phyloP scores from a whole-genome alignment of 495 filamentous ascomycete species.

The Aspergillus nidulans region DNA sequence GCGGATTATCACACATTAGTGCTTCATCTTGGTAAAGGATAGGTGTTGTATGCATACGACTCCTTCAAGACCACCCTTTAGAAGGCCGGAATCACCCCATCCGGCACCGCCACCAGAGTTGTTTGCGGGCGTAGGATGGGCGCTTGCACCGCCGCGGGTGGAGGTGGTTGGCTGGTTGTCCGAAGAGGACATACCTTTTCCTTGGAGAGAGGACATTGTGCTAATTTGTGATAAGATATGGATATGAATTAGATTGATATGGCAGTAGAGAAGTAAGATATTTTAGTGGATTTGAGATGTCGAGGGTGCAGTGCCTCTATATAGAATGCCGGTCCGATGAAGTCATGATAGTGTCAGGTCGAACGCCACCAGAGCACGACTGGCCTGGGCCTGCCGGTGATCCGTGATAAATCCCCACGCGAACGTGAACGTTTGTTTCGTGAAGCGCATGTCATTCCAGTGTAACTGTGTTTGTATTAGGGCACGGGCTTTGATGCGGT shows the following conservation, averaged over 20 bases:
- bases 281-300: neutral
- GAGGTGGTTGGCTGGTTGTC: constrained; percentile 7
- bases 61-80: constrained; percentile 5
- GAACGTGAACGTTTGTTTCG: too few relatives aligned
- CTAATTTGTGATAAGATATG: neutral
- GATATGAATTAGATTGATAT: neutral
- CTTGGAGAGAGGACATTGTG: neutral
- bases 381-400: neutral
- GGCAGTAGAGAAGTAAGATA: neutral
- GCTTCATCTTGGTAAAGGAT: neutral
- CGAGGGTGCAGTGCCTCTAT: neutral
- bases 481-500: too few relatives aligned
- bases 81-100: neutral
- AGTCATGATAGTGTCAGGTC: neutral
- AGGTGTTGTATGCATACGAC: neutral
- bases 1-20: neutral
- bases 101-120: constrained; percentile 1
- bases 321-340: neutral
- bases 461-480: too few relatives aligned
- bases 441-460: too few relatives aligned
- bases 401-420: too few relatives aligned
- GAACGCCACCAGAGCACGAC: neutral
- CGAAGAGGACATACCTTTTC: neutral
- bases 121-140: constrained; percentile 5
- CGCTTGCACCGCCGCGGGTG: constrained; percentile 2